Percentiles rank a stretch among this genome's conserved stretches.
Evolutionary conservation across 805 yeast species (phyloP).

Genomic region (Lipomyces yamanashiensis): DNA sequence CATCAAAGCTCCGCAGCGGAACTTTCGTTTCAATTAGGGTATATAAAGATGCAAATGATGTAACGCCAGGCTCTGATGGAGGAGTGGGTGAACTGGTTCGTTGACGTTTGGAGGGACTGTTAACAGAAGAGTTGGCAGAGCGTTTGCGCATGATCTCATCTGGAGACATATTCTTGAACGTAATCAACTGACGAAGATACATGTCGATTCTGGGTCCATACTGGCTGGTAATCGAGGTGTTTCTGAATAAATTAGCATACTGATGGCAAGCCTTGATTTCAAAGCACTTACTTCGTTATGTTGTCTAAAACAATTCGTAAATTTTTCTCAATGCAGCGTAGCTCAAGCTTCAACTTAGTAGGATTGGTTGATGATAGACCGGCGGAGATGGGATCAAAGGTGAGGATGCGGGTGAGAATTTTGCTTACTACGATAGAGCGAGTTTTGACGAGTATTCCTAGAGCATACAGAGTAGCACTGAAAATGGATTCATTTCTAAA

Average conservation of each 20-base stretch:
- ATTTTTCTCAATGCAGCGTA: constrained; percentile 68
- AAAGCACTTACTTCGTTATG: constrained; percentile 31
- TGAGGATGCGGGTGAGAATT: constrained; percentile 62
- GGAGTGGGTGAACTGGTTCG: constrained; percentile 20
- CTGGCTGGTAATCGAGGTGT: constrained; percentile 44
- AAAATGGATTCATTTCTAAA: constrained; percentile 54
- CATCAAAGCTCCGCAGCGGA: constrained; percentile 69
- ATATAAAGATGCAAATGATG: constrained; percentile 63
- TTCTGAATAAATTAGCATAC: constrained; percentile 7
- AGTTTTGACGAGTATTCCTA: constrained; percentile 64
- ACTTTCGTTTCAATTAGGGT: constrained; percentile 65
- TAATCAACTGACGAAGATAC: constrained; percentile 41
- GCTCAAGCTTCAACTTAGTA: constrained; percentile 50
- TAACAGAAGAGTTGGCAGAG: constrained; percentile 41
- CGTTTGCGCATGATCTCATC: constrained; percentile 36
- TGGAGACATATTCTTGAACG: constrained; percentile 33
- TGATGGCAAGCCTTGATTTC: too few relatives aligned
- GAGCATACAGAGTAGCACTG: constrained; percentile 69
- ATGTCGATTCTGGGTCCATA: constrained; percentile 42
- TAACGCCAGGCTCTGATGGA: background rate
- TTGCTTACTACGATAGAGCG: constrained; percentile 63
- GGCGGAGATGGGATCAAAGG: constrained; percentile 53
- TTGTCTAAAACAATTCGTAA: constrained; percentile 45
- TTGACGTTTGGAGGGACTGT: constrained; percentile 39
- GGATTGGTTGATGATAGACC: constrained; percentile 29